These are phyloP conservation scores for Dichotomopilus funicola DNA, from an alignment of 2,329 filamentous ascomycete species.

Conservation along the genomic window DNA sequence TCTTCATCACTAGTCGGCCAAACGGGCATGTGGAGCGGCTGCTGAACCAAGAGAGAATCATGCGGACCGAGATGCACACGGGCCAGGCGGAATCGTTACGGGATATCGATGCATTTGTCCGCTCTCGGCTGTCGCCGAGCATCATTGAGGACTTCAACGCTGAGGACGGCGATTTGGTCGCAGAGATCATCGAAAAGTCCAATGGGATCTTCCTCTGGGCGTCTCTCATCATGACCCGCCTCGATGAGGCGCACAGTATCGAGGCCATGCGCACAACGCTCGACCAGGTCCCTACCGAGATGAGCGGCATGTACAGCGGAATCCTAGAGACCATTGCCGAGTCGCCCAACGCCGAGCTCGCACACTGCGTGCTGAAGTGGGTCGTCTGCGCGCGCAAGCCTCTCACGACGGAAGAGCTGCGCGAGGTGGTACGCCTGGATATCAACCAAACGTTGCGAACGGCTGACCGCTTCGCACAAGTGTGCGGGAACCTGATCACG, in stretches of 20 bases:
- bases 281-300: conserved; percentile 21
- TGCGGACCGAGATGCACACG: conserved; percentile 15
- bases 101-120: conserved; percentile 20
- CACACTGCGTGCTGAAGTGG: conserved; percentile 34
- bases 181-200: conserved; percentile 21
- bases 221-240: conserved; percentile 18
- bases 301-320: conserved; percentile 22
- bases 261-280: conserved; percentile 22
- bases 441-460: conserved; percentile 28
- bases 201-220: conserved; percentile 26
- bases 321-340: conserved; percentile 22
- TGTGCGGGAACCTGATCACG: conserved; percentile 31
- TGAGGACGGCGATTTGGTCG: conserved; percentile 12
- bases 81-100: conserved; percentile 17
- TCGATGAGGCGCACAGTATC: conserved; percentile 20
- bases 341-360: conserved; percentile 23
- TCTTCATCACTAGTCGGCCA: conserved; percentile 23
- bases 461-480: conserved; percentile 18
- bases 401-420: conserved; percentile 30
- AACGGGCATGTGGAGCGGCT: conserved; percentile 17
- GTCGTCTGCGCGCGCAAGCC: conserved; percentile 29
- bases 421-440: conserved; percentile 30
- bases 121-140: conserved; percentile 10
- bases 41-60: conserved; percentile 16
- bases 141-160: conserved; percentile 17